Conservation (phyloP, 1,139 yeast genomes). For the Blastobotrys indianensis region DNA sequence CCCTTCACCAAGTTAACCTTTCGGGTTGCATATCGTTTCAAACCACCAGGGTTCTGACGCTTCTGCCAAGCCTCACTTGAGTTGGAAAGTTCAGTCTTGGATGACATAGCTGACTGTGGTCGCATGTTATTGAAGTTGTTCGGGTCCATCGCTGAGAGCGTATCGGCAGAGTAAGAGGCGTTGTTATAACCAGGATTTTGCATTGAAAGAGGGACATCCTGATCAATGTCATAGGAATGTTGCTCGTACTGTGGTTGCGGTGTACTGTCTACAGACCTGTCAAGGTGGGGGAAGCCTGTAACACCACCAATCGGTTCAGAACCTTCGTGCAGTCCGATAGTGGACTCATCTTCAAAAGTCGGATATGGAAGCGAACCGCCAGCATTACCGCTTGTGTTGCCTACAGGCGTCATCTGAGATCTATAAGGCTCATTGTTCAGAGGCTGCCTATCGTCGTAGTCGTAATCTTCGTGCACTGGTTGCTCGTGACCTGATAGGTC, state of each 20-base stretch:
- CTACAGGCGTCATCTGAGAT: not conserved
- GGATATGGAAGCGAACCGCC: slow-evolving; percentile 21
- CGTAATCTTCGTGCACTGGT: slow-evolving; percentile 18
- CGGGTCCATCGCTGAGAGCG: slow-evolving; percentile 12
- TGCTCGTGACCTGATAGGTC: slow-evolving; percentile 20
- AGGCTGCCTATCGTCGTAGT: slow-evolving; percentile 20
- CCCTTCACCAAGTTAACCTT: slow-evolving; percentile 65
- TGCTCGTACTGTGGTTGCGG: slow-evolving; percentile 1
- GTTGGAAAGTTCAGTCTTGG: slow-evolving; percentile 16
- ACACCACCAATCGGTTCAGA: slow-evolving; percentile 28
- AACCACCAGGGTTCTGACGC: slow-evolving; percentile 20
- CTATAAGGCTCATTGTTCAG: slow-evolving; percentile 11
- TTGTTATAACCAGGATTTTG: slow-evolving; percentile 11
- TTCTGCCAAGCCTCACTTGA: slow-evolving; percentile 23
- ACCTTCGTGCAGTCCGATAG: slow-evolving; percentile 10
- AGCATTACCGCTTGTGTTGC: not conserved
- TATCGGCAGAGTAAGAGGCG: slow-evolving; percentile 12
- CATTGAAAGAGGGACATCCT: slow-evolving; percentile 13
- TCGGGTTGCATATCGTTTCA: slow-evolving; percentile 36
- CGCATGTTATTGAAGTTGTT: slow-evolving; percentile 11
- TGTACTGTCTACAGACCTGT: not conserved
- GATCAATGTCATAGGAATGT: slow-evolving; percentile 9
- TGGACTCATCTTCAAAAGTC: slow-evolving; percentile 19
- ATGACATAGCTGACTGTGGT: slow-evolving; percentile 19
- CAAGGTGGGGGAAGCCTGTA: slow-evolving; percentile 21